A percentile compares a stretch with the other conserved stretches of the same genome.
Evolutionary conservation across 225 moss, liverwort and hornwort species (phyloP).

Genomic region (Anthoceros angustus): DNA sequence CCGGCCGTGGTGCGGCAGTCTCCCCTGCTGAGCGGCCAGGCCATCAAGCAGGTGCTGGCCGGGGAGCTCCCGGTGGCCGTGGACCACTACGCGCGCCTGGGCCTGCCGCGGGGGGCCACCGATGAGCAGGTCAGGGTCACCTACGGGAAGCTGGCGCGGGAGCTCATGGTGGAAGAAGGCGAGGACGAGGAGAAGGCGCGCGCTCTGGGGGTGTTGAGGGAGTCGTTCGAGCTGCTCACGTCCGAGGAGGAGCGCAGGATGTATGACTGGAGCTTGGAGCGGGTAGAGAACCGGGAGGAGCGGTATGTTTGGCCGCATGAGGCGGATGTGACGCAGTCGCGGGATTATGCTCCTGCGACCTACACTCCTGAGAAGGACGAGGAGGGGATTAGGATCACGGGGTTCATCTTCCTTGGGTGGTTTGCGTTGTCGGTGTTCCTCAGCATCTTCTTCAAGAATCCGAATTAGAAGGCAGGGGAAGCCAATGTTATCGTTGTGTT

Average conservation of each 20-base stretch:
- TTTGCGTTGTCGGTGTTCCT: not conserved
- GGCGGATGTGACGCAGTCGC: not conserved
- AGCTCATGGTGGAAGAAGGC: not conserved
- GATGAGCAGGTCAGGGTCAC: not conserved
- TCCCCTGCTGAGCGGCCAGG: not conserved
- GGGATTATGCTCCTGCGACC: not conserved
- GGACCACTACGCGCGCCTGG: conserved; percentile 4
- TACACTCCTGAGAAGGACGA: not conserved
- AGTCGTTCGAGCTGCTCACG: not conserved
- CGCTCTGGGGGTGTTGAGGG: not conserved
- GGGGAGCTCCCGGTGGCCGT: not conserved
- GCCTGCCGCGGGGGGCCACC: not conserved
- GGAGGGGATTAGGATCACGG: not conserved
- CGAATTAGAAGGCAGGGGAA: not conserved
- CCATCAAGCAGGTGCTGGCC: not conserved
- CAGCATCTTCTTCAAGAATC: not conserved
- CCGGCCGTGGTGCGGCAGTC: not conserved
- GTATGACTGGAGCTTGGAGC: conserved; percentile 3
- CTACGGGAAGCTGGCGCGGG: not conserved
- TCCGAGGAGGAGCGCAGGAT: not conserved
- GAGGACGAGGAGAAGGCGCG: not conserved
- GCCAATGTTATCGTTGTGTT: too few species aligned
- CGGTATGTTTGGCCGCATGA: not conserved
- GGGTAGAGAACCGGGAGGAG: not conserved
- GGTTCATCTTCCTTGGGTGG: not conserved